Conservation (phyloP, 2,329 filamentous ascomycete species). For the Colletotrichum lupini region DNA sequence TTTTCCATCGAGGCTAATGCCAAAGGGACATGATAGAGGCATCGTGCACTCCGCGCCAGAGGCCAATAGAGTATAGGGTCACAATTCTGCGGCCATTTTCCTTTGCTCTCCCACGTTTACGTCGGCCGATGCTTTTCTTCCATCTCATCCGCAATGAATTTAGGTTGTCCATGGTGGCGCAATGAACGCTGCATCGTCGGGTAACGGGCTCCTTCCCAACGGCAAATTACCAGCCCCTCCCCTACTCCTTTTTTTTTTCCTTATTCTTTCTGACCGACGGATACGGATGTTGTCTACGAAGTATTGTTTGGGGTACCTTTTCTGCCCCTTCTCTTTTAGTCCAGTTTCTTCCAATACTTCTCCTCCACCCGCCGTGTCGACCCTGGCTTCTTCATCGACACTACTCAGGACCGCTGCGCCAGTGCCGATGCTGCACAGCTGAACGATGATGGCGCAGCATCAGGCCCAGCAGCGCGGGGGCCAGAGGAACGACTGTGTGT, state of each 20-base stretch:
- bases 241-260: background rate
- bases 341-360: background rate
- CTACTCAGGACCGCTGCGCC: background rate
- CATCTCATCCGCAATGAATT: background rate
- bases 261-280: background rate
- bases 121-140: background rate
- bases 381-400: background rate
- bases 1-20: background rate
- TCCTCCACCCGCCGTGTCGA: background rate
- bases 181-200: background rate
- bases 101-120: background rate
- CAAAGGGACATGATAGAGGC: background rate
- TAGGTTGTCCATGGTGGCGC: background rate
- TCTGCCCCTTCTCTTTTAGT: background rate
- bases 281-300: background rate
- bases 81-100: background rate
- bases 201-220: background rate
- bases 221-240: background rate
- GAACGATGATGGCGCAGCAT: background rate
- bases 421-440: background rate
- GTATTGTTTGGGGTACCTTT: background rate
- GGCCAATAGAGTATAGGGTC: slow-evolving; percentile 2
- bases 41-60: background rate
- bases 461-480: background rate
- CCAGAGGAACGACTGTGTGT: background rate